A percentile compares a stretch with the other conserved stretches of the same genome.
Conservation (phyloP, 1,139 yeast genomes). For the Wickerhamomyces sp. region DNA sequence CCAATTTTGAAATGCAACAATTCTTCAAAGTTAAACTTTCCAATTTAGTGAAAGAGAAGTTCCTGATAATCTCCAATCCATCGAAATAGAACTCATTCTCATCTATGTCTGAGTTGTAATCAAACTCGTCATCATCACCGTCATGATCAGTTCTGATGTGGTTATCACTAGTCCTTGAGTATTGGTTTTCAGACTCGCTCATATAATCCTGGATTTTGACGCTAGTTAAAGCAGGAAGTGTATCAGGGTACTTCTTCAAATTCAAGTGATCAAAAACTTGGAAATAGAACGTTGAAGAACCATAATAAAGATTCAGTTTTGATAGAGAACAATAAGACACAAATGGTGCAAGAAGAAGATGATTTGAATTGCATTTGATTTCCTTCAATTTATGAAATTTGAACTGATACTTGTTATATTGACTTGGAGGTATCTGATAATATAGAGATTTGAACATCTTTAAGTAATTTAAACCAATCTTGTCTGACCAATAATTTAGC, state of each 20-base stretch:
- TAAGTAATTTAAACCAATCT: constrained; percentile 15
- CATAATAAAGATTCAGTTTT: constrained; percentile 17
- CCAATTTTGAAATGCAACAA: constrained; percentile 17
- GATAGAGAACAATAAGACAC: constrained; percentile 11
- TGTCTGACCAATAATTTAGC: constrained; percentile 8
- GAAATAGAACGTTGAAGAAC: constrained; percentile 20
- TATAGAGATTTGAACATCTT: constrained; percentile 20
- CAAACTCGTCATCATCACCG: constrained; percentile 21
- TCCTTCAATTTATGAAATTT: constrained; percentile 13
- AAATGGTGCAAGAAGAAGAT: constrained; percentile 12
- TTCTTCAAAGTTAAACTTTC: constrained; percentile 15
- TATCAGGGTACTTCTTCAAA: constrained; percentile 4
- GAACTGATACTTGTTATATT: constrained; percentile 4
- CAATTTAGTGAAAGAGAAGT: constrained; percentile 10
- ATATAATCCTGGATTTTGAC: constrained; percentile 21
- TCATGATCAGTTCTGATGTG: constrained; percentile 8
- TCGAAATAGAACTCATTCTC: constrained; percentile 24
- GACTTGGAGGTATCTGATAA: neutral
- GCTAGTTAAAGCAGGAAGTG: constrained; percentile 13
- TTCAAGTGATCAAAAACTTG: constrained; percentile 16
- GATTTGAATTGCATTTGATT: constrained; percentile 19
- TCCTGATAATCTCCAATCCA: constrained; percentile 22
- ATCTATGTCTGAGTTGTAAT: constrained; percentile 21
- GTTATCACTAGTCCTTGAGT: constrained; percentile 19
- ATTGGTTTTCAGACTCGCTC: constrained; percentile 21